Percentiles rank a stretch among this genome's conserved stretches.
Evolutionary conservation across 2,329 filamentous ascomycete species (phyloP).

Genomic region (Pseudogymnoascus sp.): DNA sequence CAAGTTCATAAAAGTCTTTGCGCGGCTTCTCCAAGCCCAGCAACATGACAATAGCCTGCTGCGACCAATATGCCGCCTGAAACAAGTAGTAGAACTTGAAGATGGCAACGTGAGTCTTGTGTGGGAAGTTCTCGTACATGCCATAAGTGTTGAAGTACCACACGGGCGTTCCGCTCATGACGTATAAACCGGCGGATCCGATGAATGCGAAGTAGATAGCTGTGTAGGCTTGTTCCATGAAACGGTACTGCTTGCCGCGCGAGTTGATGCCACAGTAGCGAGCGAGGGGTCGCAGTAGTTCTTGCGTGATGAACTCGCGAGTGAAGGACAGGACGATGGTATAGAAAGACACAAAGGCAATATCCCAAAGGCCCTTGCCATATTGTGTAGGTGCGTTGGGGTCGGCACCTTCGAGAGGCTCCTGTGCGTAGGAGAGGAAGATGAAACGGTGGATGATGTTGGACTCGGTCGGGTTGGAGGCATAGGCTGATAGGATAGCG

Average conservation of each 20-base stretch:
- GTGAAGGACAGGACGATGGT: constrained; percentile 85
- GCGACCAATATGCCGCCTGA: constrained; percentile 90
- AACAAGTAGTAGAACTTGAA: constrained; percentile 98
- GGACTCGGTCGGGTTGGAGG: constrained; percentile 64
- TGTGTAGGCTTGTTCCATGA: constrained; percentile 96
- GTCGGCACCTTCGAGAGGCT: constrained; percentile 41
- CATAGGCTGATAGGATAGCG: constrained; percentile 60
- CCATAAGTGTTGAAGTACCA: constrained; percentile 92
- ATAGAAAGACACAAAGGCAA: constrained; percentile 85
- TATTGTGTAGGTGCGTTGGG: constrained; percentile 57
- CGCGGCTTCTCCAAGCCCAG: constrained; percentile 85
- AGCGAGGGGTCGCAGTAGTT: constrained; percentile 71
- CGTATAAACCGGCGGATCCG: constrained; percentile 76
- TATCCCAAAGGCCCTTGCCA: constrained; percentile 79
- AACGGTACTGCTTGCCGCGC: constrained; percentile 74
- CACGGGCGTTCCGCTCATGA: constrained; percentile 84
- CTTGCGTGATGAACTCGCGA: constrained; percentile 93
- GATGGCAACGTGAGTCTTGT: constrained; percentile 66
- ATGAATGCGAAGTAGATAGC: constrained; percentile 82
- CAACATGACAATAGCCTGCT: constrained; percentile 83
- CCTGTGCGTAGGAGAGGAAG: constrained; percentile 81
- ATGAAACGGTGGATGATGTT: constrained; percentile 77
- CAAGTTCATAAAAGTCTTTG: constrained; percentile 92
- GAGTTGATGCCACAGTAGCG: constrained; percentile 60
- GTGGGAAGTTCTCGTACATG: constrained; percentile 87